A percentile compares a stretch with the other conserved stretches of the same genome.
Evolutionary conservation across 106 monocot species (phyloP).

Genomic region (Xerophyta viscosa): DNA sequence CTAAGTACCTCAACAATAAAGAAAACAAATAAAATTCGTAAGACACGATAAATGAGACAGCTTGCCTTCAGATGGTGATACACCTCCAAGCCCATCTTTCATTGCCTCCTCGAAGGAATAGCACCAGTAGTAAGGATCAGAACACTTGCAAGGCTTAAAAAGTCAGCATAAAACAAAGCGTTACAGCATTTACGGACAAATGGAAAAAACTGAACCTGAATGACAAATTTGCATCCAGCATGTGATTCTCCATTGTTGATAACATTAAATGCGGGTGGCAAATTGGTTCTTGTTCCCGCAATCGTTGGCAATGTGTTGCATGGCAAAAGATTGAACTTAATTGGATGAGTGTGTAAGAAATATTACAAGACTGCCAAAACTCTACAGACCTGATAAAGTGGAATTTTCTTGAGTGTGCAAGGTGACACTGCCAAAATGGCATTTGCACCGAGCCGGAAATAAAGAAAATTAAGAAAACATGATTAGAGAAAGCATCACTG

Average conservation of each 20-base stretch:
- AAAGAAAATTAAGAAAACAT: slow-evolving; percentile 7
- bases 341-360: background rate
- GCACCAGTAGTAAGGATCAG: slow-evolving; percentile 90
- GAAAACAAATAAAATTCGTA: background rate
- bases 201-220: slow-evolving; percentile 42
- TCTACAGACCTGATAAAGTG: slow-evolving; percentile 64
- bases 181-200: background rate
- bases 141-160: slow-evolving; percentile 49
- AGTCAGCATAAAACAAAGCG: background rate
- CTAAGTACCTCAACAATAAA: background rate
- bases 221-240: slow-evolving; percentile 91
- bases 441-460: slow-evolving; percentile 76
- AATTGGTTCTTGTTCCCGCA: slow-evolving; percentile 76
- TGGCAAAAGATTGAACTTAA: background rate
- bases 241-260: slow-evolving; percentile 96
- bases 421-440: slow-evolving; percentile 86
- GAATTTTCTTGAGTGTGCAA: slow-evolving; percentile 81
- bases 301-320: slow-evolving; percentile 90
- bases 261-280: slow-evolving; percentile 95
- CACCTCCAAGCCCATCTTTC: slow-evolving; percentile 91
- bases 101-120: slow-evolving; percentile 69
- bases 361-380: background rate
- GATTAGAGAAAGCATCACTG: no score
- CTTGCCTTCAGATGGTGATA: slow-evolving; percentile 82
- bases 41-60: background rate